phyloP scores from a whole-genome alignment of 768 basidiomycete species.

The Mrakia gelida region DNA sequence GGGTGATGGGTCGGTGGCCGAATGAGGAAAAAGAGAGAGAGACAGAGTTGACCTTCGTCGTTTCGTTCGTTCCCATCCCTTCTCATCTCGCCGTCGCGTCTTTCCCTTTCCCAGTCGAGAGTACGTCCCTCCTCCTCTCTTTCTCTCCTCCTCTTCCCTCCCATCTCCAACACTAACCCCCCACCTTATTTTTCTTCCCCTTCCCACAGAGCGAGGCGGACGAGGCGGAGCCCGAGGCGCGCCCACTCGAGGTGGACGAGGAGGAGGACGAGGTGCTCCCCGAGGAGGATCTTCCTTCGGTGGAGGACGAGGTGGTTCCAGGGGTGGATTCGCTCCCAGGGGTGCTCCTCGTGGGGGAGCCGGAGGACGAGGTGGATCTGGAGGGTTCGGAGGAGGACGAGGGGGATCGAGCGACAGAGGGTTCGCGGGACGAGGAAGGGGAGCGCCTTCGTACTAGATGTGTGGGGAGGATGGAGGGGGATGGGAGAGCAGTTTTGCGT shows the following conservation, averaged over 20 bases:
- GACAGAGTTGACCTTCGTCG: background rate
- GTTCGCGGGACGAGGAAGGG: slow-evolving; percentile 17
- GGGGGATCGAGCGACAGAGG: slow-evolving; percentile 31
- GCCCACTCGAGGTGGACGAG: slow-evolving; percentile 44
- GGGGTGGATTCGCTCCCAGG: slow-evolving; percentile 35
- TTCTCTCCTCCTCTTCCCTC: slow-evolving; percentile 12
- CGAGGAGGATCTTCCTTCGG: slow-evolving; percentile 23
- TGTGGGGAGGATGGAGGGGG: too few relatives aligned
- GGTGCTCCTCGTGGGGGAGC: slow-evolving; percentile 39
- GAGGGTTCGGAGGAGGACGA: slow-evolving; percentile 26
- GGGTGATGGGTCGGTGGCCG: background rate
- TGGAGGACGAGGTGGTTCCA: slow-evolving; percentile 43
- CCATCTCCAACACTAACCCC: slow-evolving; percentile 38
- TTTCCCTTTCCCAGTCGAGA: slow-evolving; percentile 29
- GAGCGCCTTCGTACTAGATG: slow-evolving; percentile 40
- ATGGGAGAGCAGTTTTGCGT: background rate
- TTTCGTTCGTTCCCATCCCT: background rate
- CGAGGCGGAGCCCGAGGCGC: slow-evolving; percentile 43
- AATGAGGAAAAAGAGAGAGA: background rate
- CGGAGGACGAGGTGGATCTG: slow-evolving; percentile 37
- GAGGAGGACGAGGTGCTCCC: slow-evolving; percentile 42
- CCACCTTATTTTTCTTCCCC: slow-evolving; percentile 39
- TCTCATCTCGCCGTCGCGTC: background rate
- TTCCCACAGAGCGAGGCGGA: slow-evolving; percentile 36
- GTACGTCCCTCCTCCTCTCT: slow-evolving; percentile 31